Percentiles rank a stretch among this genome's conserved stretches.
Conservation (phyloP, 306 rosid species). For the Carpinus viminea region DNA sequence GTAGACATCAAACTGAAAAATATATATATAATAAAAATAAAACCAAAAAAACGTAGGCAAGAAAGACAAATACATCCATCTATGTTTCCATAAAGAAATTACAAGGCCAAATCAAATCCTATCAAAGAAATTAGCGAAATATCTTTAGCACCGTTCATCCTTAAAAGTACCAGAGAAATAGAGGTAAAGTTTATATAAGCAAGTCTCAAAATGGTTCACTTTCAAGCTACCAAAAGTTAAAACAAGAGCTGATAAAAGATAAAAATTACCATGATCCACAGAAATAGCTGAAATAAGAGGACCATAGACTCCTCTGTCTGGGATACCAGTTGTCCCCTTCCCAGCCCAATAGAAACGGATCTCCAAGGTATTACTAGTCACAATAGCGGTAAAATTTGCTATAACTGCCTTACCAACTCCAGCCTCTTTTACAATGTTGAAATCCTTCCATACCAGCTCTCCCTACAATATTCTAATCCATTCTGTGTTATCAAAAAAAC, state of each 20-base stretch:
- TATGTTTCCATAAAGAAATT: neutral
- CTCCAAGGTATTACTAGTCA: constrained; percentile 32
- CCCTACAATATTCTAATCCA: constrained; percentile 25
- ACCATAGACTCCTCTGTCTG: constrained; percentile 42
- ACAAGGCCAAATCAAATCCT: neutral
- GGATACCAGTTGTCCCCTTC: constrained; percentile 43
- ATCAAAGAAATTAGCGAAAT: neutral
- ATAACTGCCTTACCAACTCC: constrained; percentile 23
- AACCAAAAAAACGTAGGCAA: neutral
- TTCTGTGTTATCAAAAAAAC: neutral
- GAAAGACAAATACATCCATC: neutral
- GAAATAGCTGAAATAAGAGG: constrained; percentile 55
- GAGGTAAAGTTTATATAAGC: neutral
- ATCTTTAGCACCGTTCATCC: neutral
- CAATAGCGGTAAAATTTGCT: neutral
- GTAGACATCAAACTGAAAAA: neutral
- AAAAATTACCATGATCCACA: constrained; percentile 29
- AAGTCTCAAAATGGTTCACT: neutral
- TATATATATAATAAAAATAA: too few relatives aligned
- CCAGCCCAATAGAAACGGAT: constrained; percentile 52
- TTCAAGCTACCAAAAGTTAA: neutral
- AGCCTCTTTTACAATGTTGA: constrained; percentile 39
- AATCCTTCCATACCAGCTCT: constrained; percentile 34
- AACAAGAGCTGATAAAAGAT: neutral
- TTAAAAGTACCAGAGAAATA: neutral